Conservation (phyloP, 2,329 filamentous ascomycete species). For the Parascedosporium putredinis region DNA sequence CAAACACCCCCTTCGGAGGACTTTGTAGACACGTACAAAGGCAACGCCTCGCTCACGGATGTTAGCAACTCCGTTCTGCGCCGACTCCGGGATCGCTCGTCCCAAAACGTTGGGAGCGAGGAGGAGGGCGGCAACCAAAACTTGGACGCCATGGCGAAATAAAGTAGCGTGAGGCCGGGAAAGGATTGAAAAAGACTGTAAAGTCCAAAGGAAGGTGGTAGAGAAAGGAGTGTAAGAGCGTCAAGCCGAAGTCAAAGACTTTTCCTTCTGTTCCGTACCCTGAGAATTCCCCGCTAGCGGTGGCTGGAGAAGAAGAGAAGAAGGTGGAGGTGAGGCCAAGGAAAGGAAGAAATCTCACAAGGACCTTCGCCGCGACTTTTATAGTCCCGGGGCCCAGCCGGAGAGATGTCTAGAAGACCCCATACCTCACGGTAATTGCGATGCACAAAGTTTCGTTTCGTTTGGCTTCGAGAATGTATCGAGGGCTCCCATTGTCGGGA, state of each 20-base stretch:
- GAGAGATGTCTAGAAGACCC: background rate
- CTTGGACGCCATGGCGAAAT: conserved; percentile 12
- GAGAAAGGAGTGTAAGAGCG: background rate
- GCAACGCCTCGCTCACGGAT: conserved; percentile 5
- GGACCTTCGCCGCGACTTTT: background rate
- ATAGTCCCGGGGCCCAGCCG: background rate
- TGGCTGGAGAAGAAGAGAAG: conserved; percentile 2
- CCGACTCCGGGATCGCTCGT: conserved; percentile 9
- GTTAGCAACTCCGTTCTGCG: background rate
- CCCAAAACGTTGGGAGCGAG: conserved; percentile 12
- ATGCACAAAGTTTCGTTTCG: background rate
- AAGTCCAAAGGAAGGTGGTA: background rate
- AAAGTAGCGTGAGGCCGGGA: too few species aligned
- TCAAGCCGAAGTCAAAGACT: background rate
- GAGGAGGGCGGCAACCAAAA: conserved; percentile 11
- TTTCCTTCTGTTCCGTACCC: background rate
- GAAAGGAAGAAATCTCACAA: background rate
- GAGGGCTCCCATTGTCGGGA: conserved; percentile 1
- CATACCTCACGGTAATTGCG: background rate
- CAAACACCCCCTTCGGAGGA: too few species aligned
- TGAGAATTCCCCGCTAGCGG: background rate
- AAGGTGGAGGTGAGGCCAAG: background rate
- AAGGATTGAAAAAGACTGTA: background rate
- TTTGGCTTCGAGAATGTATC: background rate
- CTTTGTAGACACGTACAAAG: too few species aligned